Evolutionary conservation across 2,329 filamentous ascomycete genomes (phyloP).

Genomic region (Fusarium sp.): DNA sequence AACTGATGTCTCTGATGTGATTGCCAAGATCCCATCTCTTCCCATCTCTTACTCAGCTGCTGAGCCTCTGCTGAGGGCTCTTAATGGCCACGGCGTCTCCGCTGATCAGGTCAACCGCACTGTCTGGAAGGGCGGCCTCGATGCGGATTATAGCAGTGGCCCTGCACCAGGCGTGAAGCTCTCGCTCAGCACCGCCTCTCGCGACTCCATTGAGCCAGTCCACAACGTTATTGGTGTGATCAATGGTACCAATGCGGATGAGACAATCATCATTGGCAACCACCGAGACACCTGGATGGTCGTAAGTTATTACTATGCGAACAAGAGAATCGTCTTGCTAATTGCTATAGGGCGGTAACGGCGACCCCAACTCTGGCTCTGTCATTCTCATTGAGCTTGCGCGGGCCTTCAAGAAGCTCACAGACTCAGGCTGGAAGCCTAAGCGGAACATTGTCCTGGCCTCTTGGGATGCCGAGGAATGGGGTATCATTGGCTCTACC

Average conservation of each 20-base stretch:
- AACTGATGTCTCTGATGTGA: constrained; percentile 68
- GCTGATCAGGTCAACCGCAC: constrained; percentile 71
- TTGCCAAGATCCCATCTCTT: constrained; percentile 81
- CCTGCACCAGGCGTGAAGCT: constrained; percentile 67
- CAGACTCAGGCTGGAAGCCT: constrained; percentile 82
- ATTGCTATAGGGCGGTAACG: constrained; percentile 71
- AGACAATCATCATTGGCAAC: constrained; percentile 79
- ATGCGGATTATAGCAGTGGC: constrained; percentile 57
- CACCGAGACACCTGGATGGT: constrained; percentile 70
- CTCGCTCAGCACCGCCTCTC: constrained; percentile 75
- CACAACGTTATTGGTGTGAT: constrained; percentile 86
- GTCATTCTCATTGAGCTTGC: constrained; percentile 81
- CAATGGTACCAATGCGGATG: constrained; percentile 79
- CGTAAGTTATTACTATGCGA: constrained; percentile 12
- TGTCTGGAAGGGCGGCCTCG: constrained; percentile 66
- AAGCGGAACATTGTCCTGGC: constrained; percentile 78
- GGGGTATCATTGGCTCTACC: constrained; percentile 81
- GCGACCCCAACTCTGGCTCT: constrained; percentile 83
- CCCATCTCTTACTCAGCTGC: constrained; percentile 84
- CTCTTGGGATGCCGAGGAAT: constrained; percentile 79
- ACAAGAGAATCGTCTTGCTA: accelerated
- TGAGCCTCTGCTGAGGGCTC: constrained; percentile 77
- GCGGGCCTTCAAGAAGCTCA: constrained; percentile 74
- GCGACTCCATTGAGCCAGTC: constrained; percentile 75
- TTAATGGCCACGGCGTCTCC: constrained; percentile 79